Evolutionary conservation across 2,329 filamentous ascomycete species (phyloP).

Genomic region (Chrysosphaeria jannelii): DNA sequence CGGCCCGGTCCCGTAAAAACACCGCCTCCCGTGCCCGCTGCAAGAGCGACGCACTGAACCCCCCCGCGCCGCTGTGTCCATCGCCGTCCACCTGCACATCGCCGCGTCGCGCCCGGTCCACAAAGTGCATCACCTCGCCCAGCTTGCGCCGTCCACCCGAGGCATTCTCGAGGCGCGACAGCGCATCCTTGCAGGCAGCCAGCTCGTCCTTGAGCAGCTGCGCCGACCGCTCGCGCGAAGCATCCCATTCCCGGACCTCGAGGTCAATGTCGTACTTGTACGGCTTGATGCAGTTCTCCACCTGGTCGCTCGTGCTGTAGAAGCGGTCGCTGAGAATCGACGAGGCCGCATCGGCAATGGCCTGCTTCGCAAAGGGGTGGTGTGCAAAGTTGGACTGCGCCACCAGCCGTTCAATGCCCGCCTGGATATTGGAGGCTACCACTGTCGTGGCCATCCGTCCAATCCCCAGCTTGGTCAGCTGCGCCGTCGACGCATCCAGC

Average conservation of each 20-base stretch:
- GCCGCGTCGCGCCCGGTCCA: conserved; percentile 68
- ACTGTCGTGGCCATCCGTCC: conserved; percentile 78
- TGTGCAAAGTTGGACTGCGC: conserved; percentile 55
- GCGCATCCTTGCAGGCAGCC: conserved; percentile 49
- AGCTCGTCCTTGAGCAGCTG: conserved; percentile 67
- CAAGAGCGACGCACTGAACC: conserved; percentile 72
- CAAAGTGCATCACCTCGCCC: conserved; percentile 66
- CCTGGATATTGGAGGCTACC: conserved; percentile 63
- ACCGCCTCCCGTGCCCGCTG: conserved; percentile 71
- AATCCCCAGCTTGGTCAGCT: conserved; percentile 79
- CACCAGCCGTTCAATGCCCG: conserved; percentile 53
- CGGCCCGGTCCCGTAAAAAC: conserved; percentile 74
- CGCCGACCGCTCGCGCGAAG: conserved; percentile 57
- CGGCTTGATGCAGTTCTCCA: conserved; percentile 96
- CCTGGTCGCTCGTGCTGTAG: conserved; percentile 89
- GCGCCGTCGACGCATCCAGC: conserved; percentile 69
- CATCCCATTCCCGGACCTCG: conserved; percentile 64
- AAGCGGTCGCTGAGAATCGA: conserved; percentile 80
- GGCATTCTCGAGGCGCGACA: conserved; percentile 41
- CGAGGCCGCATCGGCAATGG: conserved; percentile 74
- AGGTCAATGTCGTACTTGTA: conserved; percentile 97
- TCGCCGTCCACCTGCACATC: conserved; percentile 67
- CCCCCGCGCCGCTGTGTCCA: conserved; percentile 58
- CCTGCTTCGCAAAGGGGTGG: conserved; percentile 74
- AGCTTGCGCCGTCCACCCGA: conserved; percentile 66